phyloP scores from a whole-genome alignment of 2,329 filamentous ascomycete species.

The Colletotrichum orbiculare region DNA sequence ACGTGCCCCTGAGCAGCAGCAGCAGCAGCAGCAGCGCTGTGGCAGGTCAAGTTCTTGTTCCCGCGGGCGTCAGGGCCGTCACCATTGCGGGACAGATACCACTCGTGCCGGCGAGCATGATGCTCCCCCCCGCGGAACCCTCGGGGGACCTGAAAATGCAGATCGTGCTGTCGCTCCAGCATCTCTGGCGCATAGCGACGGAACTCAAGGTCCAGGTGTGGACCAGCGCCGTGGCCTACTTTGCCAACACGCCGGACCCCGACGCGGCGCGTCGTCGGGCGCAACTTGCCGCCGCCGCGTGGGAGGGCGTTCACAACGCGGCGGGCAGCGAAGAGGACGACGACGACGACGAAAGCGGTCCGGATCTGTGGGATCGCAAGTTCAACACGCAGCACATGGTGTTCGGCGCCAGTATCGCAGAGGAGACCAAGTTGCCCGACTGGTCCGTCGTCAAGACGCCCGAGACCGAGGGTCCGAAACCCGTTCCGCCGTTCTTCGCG shows the following conservation, averaged over 20 bases:
- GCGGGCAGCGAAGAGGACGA: conserved; percentile 63
- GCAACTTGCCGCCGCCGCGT: conserved; percentile 56
- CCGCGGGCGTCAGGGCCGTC: conserved; percentile 53
- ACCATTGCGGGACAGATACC: conserved; percentile 93
- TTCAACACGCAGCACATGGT: conserved; percentile 65
- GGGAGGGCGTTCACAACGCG: conserved; percentile 51
- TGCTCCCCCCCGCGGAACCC: conserved; percentile 53
- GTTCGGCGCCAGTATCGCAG: conserved; percentile 45
- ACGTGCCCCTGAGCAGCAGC: conserved; percentile 51
- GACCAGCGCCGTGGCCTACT: conserved; percentile 80
- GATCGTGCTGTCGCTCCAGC: conserved; percentile 81
- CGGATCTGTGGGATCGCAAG: conserved; percentile 76
- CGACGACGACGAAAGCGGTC: conserved; percentile 49
- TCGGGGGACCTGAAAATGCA: conserved; percentile 64
- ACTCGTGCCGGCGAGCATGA: conserved; percentile 84
- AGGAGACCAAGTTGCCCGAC: conserved; percentile 57
- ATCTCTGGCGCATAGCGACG: conserved; percentile 84
- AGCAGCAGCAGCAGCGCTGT: conserved; percentile 5
- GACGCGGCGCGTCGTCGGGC: conserved; percentile 49
- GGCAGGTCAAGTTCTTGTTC: conserved; percentile 4
- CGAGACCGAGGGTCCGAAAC: conserved; percentile 33
- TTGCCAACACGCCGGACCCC: conserved; percentile 57
- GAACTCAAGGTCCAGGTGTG: conserved; percentile 80
- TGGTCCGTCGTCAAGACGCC: conserved; percentile 57
- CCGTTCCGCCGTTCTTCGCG: conserved; percentile 75